Percentiles rank a stretch among this genome's conserved stretches.
Conservation (phyloP, 768 basidiomycete species). For the Boletus sp. region DNA sequence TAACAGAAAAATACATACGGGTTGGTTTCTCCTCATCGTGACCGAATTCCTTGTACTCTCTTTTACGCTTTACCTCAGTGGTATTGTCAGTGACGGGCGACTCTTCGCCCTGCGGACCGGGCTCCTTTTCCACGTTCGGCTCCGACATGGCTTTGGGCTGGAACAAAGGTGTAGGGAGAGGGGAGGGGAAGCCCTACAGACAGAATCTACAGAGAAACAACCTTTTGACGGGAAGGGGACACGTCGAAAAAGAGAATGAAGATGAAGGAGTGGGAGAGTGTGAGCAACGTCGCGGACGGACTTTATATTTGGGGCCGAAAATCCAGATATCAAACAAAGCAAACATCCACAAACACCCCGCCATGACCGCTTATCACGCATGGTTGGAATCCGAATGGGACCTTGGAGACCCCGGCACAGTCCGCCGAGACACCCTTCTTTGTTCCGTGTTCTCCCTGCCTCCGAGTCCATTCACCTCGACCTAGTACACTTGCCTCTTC, state of each 20-base stretch:
- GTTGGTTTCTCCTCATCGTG: conserved; percentile 68
- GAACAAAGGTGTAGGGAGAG: neutral
- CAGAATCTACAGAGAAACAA: conserved; percentile 22
- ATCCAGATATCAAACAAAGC: conserved; percentile 23
- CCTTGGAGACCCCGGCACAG: conserved; percentile 26
- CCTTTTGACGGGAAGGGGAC: conserved; percentile 11
- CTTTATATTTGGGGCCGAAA: conserved; percentile 35
- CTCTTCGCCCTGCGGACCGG: conserved; percentile 54
- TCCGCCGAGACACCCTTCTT: conserved; percentile 8
- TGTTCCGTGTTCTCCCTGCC: conserved; percentile 24
- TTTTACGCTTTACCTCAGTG: conserved; percentile 51
- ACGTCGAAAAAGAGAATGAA: conserved; percentile 10
- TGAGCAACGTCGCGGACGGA: conserved; percentile 27
- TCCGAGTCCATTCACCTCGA: neutral
- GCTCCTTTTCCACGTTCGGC: conserved; percentile 62
- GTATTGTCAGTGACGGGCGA: conserved; percentile 32
- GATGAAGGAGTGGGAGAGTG: conserved; percentile 34
- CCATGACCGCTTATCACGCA: conserved; percentile 14
- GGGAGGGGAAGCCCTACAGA: conserved; percentile 28
- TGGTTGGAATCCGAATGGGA: conserved; percentile 25
- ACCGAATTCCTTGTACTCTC: conserved; percentile 86
- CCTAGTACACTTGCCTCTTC: neutral
- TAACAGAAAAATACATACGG: conserved; percentile 45
- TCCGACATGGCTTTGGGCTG: conserved; percentile 27
- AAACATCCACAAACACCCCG: conserved; percentile 29